Conservation (phyloP, 805 yeast species). For the Pachysolen tannophilus region DNA sequence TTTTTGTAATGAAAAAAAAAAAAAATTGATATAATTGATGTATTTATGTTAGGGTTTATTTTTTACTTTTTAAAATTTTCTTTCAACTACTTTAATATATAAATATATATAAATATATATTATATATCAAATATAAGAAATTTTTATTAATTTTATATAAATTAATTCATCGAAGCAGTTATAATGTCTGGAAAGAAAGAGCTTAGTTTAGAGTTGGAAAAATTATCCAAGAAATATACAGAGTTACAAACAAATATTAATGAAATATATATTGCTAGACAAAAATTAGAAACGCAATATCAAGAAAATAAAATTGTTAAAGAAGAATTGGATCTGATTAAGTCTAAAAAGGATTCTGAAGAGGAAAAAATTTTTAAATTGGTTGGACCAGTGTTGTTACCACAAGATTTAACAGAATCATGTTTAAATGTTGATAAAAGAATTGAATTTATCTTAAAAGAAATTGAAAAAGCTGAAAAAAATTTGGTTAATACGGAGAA, state of each 20-base stretch:
- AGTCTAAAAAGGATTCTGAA: slow-evolving; percentile 35
- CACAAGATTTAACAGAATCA: slow-evolving; percentile 83
- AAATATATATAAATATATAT: background rate
- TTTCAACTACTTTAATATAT: background rate
- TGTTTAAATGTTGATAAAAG: slow-evolving; percentile 78
- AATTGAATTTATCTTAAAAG: slow-evolving; percentile 76
- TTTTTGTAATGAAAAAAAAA: too few species aligned
- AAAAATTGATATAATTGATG: too few species aligned
- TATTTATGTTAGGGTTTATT: background rate
- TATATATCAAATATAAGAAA: background rate
- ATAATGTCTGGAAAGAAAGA: background rate
- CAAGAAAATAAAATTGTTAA: slow-evolving; percentile 91
- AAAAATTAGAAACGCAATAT: slow-evolving; percentile 83
- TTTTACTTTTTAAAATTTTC: background rate
- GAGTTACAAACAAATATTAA: slow-evolving; percentile 22
- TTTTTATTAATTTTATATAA: too few species aligned
- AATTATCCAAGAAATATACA: slow-evolving; percentile 16
- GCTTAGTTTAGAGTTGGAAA: slow-evolving; percentile 13
- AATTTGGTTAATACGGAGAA: slow-evolving; percentile 51
- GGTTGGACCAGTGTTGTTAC: slow-evolving; percentile 87
- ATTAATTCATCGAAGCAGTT: background rate
- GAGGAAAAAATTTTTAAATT: slow-evolving; percentile 78
- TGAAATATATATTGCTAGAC: slow-evolving; percentile 64
- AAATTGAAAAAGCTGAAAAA: slow-evolving; percentile 70
- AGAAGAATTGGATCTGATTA: slow-evolving; percentile 60